Evolutionary conservation across 2,329 filamentous ascomycete genomes (phyloP).

Genomic region (Bertia moriformis): DNA sequence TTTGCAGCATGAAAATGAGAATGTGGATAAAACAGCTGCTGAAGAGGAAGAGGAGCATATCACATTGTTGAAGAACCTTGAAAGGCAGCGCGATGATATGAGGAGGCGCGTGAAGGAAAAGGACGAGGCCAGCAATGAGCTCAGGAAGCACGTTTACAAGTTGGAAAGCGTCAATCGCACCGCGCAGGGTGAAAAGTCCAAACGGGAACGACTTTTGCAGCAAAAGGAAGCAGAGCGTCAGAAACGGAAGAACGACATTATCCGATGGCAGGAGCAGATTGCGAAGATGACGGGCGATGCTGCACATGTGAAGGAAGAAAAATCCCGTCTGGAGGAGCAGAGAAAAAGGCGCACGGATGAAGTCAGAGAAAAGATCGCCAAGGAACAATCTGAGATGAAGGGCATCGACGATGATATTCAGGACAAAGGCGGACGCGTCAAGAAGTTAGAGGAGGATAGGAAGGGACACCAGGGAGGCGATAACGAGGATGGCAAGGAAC

Average conservation of each 20-base stretch:
- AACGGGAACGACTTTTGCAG: constrained; percentile 21
- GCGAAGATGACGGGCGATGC: constrained; percentile 32
- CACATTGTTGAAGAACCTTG: background rate
- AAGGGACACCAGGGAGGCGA: constrained; percentile 28
- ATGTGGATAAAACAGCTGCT: background rate
- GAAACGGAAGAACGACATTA: constrained; percentile 43
- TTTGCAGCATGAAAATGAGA: background rate
- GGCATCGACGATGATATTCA: constrained; percentile 45
- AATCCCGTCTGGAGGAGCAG: constrained; percentile 20
- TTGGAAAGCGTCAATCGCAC: constrained; percentile 1
- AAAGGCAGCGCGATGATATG: background rate
- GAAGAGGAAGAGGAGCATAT: constrained; percentile 1
- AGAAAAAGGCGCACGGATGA: constrained; percentile 21
- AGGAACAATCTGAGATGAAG: constrained; percentile 32
- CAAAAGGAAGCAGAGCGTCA: constrained; percentile 45
- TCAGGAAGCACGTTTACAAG: constrained; percentile 1
- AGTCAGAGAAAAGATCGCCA: constrained; percentile 23
- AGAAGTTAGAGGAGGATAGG: constrained; percentile 42
- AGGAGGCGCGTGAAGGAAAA: background rate
- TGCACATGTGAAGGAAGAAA: constrained; percentile 23
- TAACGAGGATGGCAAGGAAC: constrained; percentile 31
- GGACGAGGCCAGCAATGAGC: background rate
- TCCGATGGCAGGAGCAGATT: constrained; percentile 39
- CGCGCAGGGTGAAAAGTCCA: background rate
- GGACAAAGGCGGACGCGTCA: constrained; percentile 43